Percentiles rank a stretch among this genome's conserved stretches.
Conservation (phyloP, 257 asterid species). For the Euphrasia confusa region DNA sequence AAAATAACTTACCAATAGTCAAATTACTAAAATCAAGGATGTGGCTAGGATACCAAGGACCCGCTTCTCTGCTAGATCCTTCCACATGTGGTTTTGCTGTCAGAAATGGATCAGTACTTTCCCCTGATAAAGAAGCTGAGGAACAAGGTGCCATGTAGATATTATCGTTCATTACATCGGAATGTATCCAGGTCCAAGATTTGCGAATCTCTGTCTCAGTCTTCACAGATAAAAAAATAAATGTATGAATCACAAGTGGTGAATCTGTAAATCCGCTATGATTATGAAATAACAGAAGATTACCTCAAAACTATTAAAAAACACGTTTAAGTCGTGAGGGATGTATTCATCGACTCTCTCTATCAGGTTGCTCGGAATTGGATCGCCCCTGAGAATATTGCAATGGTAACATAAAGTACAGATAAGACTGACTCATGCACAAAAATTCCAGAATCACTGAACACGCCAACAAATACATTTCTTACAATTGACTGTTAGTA, state of each 20-base stretch:
- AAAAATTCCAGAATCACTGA: too few relatives aligned
- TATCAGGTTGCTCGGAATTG: constrained; percentile 68
- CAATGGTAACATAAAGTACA: constrained; percentile 16
- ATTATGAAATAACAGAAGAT: constrained; percentile 22
- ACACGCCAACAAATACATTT: not conserved
- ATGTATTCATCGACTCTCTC: constrained; percentile 75
- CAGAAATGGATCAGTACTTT: constrained; percentile 30
- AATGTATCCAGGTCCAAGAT: constrained; percentile 86
- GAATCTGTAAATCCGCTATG: constrained; percentile 14
- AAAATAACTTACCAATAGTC: constrained; percentile 62
- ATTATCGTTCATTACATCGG: constrained; percentile 94
- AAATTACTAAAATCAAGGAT: constrained; percentile 83
- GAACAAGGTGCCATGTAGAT: constrained; percentile 56
- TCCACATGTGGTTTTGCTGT: constrained; percentile 24
- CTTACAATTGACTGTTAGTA: not conserved
- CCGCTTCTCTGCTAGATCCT: constrained; percentile 30
- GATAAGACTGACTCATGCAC: too few relatives aligned
- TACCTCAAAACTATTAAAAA: constrained; percentile 53
- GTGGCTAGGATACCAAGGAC: constrained; percentile 68
- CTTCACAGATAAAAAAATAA: constrained; percentile 31
- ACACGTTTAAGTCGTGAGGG: constrained; percentile 53
- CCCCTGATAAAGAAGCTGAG: constrained; percentile 35
- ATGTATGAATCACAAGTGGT: constrained; percentile 1
- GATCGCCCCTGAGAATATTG: constrained; percentile 75
- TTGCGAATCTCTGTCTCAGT: constrained; percentile 37